Base-by-base conservation (phyloP, 2,329 filamentous ascomycete genomes). In the Microcyclospora tardicrescens region DNA sequence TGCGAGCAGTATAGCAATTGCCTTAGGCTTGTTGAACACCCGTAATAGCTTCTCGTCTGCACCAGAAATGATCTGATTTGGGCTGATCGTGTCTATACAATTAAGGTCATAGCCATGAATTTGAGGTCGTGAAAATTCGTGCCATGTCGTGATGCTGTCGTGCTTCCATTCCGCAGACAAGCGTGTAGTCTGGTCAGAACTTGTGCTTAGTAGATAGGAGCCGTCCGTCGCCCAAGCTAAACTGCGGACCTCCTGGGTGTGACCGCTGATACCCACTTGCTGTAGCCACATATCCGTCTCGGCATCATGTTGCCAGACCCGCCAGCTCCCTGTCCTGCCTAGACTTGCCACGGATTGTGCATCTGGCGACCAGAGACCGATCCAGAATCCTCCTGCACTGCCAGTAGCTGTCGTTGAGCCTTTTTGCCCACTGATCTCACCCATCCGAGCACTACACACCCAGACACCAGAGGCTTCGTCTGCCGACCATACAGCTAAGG, bases 51-150 rank as follows among this genome's bases (percentile, higher is more conserved):
- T 98, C 66, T 98, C 91, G 49, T 98, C 91, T 2, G 91, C 91
- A 6, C 91, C 91, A 2, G 87, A 93, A 15, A 96, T 81, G 56
- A 98, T 98, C 49, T 80, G 81, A 6, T 75, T 71, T 6, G 73
- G 61, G 6, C 76, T 78, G 5, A 95, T 68, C 0, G 78, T 73
- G 54, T 86, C 82, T 46, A 96, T 79, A 59, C 91, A 96, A 66
- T 96, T 98, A 39, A 98, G 72, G 59, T 98, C 89, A 59, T 98
- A 98, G 29, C 91, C 91, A 58, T 98, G 91, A 47, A 98, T 98
- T 59, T 98, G 91, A 3, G 91, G 91, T 36, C 91, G 72, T 1
- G 87, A 81, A 67, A 96, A 86, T 60, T 98, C 91, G 61, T 96
- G 89, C 91, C 91, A 98, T 10, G 84, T 85, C 31, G 45, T 39